phyloP scores from a whole-genome alignment of 2,329 filamentous ascomycete genomes.

The Aspergillus alliaceus region DNA sequence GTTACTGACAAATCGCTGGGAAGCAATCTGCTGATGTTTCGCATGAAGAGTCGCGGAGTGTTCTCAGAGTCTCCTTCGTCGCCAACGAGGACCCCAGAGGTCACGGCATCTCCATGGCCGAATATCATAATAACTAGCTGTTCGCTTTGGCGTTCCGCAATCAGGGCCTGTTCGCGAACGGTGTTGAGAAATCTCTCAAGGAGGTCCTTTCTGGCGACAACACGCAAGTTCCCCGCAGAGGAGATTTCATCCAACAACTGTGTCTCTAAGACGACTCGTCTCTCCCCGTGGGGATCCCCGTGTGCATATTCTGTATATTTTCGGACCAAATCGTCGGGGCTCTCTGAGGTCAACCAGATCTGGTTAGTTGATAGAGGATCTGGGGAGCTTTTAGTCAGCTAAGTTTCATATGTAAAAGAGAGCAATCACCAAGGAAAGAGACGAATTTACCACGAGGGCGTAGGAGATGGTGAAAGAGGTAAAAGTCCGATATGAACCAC shows the following conservation, averaged over 20 bases:
- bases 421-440: neutral
- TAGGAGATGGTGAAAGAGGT: constrained; percentile 10
- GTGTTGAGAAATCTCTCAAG: constrained; percentile 13
- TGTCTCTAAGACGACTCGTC: constrained; percentile 14
- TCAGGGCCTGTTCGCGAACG: constrained; percentile 11
- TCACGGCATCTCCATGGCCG: constrained; percentile 12
- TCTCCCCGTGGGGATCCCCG: constrained; percentile 8
- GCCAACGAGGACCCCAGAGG: constrained; percentile 10
- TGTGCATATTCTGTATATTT: constrained; percentile 17
- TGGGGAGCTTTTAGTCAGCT: neutral
- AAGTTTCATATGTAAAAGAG: neutral
- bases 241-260: constrained; percentile 5
- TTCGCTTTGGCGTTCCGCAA: constrained; percentile 8
- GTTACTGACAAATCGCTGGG: neutral
- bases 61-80: neutral
- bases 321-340: constrained; percentile 8
- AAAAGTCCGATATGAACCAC: constrained; percentile 13
- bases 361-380: constrained; percentile 6
- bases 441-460: neutral
- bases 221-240: constrained; percentile 6
- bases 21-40: constrained; percentile 2
- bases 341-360: constrained; percentile 13
- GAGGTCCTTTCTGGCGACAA: constrained; percentile 10
- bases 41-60: constrained; percentile 2
- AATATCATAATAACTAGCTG: constrained; percentile 16